Percentiles rank a stretch among this genome's conserved stretches.
These are phyloP conservation scores for Epichloe hybrida DNA, from an alignment of 2,329 filamentous ascomycete species.

Conservation along the genomic window DNA sequence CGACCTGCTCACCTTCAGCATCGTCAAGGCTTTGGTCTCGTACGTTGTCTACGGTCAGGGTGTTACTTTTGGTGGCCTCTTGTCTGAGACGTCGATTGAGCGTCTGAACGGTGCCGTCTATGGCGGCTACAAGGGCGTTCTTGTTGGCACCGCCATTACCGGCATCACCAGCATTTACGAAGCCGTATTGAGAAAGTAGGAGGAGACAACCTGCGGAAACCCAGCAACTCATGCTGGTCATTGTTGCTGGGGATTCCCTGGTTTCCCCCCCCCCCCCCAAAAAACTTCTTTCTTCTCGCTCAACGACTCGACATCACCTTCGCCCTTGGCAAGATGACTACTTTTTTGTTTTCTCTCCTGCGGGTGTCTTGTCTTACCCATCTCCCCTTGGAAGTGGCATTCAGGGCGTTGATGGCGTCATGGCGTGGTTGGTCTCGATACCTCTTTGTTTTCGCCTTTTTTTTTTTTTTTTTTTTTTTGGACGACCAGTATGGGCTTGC, in stretches of 20 bases:
- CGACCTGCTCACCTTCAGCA: slow-evolving; percentile 82
- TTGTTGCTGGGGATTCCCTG: neutral
- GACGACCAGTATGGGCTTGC: no score
- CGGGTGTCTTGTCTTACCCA: neutral
- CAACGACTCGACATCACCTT: neutral
- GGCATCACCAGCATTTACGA: slow-evolving; percentile 62
- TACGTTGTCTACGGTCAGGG: slow-evolving; percentile 68
- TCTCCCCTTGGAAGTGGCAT: slow-evolving; percentile 12
- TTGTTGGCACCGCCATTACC: slow-evolving; percentile 56
- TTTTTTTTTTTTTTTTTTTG: no score
- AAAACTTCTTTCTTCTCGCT: neutral
- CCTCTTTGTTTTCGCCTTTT: slow-evolving; percentile 8
- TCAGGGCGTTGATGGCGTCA: slow-evolving; percentile 18
- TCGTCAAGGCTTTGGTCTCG: slow-evolving; percentile 69
- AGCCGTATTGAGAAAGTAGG: slow-evolving; percentile 56
- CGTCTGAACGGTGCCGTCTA: slow-evolving; percentile 55
- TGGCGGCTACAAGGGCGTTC: slow-evolving; percentile 55
- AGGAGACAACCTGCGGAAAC: neutral
- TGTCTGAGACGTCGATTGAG: slow-evolving; percentile 44
- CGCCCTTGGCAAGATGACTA: neutral
- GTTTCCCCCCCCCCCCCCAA: no score
- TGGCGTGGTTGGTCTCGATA: slow-evolving; percentile 17
- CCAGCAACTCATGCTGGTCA: neutral
- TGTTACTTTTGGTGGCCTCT: slow-evolving; percentile 46
- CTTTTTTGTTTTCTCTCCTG: neutral